A percentile compares a stretch with the other conserved stretches of the same genome.
Conservation (phyloP, 192 early-diverging fungal genomes). For the Linnemannia schmuckeri region DNA sequence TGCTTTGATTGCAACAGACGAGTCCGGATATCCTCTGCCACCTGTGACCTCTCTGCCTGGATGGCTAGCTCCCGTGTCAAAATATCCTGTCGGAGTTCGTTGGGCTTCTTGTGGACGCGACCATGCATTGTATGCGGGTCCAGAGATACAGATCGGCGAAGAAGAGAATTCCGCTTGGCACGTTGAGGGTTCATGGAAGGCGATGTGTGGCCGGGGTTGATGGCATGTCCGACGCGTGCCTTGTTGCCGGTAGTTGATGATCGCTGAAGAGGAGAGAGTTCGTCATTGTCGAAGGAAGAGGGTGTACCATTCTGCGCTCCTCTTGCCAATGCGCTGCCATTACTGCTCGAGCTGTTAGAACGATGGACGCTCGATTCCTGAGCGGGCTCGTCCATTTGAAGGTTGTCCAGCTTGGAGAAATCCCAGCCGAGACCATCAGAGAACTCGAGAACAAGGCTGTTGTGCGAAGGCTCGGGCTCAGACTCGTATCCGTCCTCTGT, state of each 20-base stretch:
- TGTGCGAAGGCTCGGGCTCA: slow-evolving; percentile 32
- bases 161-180: slow-evolving; percentile 39
- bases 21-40: slow-evolving; percentile 35
- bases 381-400: slow-evolving; percentile 15
- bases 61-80: slow-evolving; percentile 36
- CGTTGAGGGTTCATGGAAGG: slow-evolving; percentile 41
- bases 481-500: slow-evolving; percentile 50
- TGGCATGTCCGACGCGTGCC: slow-evolving; percentile 22
- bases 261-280: neutral
- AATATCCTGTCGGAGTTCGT: slow-evolving; percentile 44
- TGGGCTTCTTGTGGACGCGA: slow-evolving; percentile 44
- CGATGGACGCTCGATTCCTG: slow-evolving; percentile 9
- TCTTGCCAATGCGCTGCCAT: slow-evolving; percentile 17
- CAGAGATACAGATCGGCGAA: slow-evolving; percentile 47
- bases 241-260: slow-evolving; percentile 6
- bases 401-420: slow-evolving; percentile 35
- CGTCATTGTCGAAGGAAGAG: neutral
- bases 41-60: slow-evolving; percentile 39
- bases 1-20: slow-evolving; percentile 30
- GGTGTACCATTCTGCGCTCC: neutral
- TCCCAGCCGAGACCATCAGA: slow-evolving; percentile 51
- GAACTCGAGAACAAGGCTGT: slow-evolving; percentile 23
- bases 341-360: slow-evolving; percentile 44
- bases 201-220: slow-evolving; percentile 22
- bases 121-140: slow-evolving; percentile 54